A percentile compares a stretch with the other conserved stretches of the same genome.
Evolutionary conservation across 2,329 filamentous ascomycete genomes (phyloP).

Genomic region (Ustilaginoidea virens): DNA sequence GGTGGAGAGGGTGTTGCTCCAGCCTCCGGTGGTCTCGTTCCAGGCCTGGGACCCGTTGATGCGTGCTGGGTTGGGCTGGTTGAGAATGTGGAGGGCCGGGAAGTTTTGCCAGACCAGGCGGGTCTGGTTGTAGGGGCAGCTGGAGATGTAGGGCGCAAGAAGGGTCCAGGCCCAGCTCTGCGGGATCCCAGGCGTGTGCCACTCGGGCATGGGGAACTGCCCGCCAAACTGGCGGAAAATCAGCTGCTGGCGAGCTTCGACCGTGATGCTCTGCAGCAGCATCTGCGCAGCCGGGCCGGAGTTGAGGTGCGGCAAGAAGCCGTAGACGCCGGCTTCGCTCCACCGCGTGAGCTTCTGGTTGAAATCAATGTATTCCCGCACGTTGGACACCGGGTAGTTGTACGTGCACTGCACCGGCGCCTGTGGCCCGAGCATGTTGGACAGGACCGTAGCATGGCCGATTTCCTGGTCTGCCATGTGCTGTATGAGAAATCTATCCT

Average conservation of each 20-base stretch:
- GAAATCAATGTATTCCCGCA: constrained; percentile 70
- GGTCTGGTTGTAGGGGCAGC: constrained; percentile 57
- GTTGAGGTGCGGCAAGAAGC: constrained; percentile 65
- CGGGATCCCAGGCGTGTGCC: constrained; percentile 66
- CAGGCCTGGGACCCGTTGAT: constrained; percentile 44
- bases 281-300: constrained; percentile 59
- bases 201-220: constrained; percentile 67
- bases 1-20: constrained; percentile 37
- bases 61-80: constrained; percentile 61
- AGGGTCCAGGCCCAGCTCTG: constrained; percentile 78
- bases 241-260: constrained; percentile 70
- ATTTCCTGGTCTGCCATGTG: constrained; percentile 68
- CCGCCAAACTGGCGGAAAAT: constrained; percentile 74
- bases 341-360: constrained; percentile 72
- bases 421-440: constrained; percentile 58
- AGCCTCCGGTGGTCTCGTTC: constrained; percentile 49
- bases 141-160: constrained; percentile 66
- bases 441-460: constrained; percentile 62
- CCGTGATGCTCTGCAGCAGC: constrained; percentile 60
- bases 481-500: constrained; percentile 55
- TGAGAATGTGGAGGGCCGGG: constrained; percentile 53
- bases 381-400: constrained; percentile 62
- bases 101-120: constrained; percentile 77
- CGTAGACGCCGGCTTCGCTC: constrained; percentile 67
- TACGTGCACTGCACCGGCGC: constrained; percentile 66